These are phyloP conservation scores for Neurospora discreta DNA, from an alignment of 495 filamentous ascomycete species.

Conservation along the genomic window DNA sequence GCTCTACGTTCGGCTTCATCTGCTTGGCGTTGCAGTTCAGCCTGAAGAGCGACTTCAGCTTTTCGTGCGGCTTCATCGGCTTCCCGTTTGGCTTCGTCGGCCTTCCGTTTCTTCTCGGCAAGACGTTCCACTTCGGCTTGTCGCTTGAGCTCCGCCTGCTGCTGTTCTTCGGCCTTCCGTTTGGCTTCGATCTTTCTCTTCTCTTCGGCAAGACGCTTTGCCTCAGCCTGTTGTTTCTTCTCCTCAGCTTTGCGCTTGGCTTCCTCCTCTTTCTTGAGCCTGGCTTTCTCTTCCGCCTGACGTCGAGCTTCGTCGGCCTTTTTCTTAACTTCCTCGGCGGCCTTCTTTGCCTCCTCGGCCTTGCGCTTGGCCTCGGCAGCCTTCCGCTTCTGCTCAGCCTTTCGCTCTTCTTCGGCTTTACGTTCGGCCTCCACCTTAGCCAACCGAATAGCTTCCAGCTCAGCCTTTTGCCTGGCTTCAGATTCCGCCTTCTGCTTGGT, in stretches of 20 bases:
- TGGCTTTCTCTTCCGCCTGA: neutral
- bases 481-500: neutral
- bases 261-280: neutral
- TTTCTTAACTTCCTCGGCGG: neutral
- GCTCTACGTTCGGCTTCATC: neutral
- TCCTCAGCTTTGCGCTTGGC: neutral
- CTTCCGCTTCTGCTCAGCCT: neutral
- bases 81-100: neutral
- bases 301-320: neutral
- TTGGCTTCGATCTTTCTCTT: neutral
- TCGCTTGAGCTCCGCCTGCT: neutral
- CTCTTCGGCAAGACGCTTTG: neutral
- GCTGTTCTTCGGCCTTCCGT: neutral
- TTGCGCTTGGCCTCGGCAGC: neutral
- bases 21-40: neutral
- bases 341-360: neutral
- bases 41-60: neutral
- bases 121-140: neutral
- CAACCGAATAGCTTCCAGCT: neutral
- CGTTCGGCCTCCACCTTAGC: neutral
- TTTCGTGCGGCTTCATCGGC: neutral
- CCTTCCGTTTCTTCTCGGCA: neutral
- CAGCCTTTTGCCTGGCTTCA: neutral
- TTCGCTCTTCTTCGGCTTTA: neutral
- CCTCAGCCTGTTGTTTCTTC: neutral